Base-by-base conservation (phyloP, 176 grass and related monocot species). In the Zoysia japonica region DNA sequence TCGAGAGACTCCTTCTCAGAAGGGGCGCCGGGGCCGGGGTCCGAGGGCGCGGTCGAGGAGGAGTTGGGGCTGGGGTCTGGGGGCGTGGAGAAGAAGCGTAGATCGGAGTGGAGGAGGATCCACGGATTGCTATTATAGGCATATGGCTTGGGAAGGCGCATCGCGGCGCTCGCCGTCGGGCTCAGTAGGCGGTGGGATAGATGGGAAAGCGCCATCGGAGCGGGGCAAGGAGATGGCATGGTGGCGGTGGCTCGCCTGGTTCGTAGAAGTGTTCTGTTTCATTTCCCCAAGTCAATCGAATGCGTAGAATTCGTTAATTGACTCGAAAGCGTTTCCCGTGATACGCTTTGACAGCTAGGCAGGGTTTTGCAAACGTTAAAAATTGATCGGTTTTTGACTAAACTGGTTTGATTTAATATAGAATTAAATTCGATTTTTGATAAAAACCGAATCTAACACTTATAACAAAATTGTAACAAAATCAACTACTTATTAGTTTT, bases 131-230 rank as follows among this genome's bases (percentile, higher is more conserved):
- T 42, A 9, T 43, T 53, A 46, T 75, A 48, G 55, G 75, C 35
- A 48, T 80, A 50, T 41, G 65, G 35, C 48, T 2, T 49, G 0
- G 59, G 62, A 9, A 76, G 59, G 20, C 60, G 71, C 15, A 61
- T 79, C 59, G 61, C 63, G 9, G 63, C 63, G 19, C 47, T 19
- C 28, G 61, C 47, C 43, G 49, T 67, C 17, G 43, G 67, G 69
- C 85, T 77, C 80, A 93, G 82, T 55, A 93, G 79, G 62, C 85
- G 83, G 39, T 78, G 85, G 37, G 78, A 59, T 60, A 93, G 77
- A 40, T 70, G 56, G 7, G 70, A 82, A 68, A 90, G 80, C 88
- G 88, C 83, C 81, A 83, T 72, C 53, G 79, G 68, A 78, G 43
- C 19, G 20, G 7, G 62, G 50, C 39, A 12, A 7, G 74, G 72